Evolutionary conservation across 2,329 filamentous ascomycete genomes (phyloP).

Genomic region (Fusarium domesticum): DNA sequence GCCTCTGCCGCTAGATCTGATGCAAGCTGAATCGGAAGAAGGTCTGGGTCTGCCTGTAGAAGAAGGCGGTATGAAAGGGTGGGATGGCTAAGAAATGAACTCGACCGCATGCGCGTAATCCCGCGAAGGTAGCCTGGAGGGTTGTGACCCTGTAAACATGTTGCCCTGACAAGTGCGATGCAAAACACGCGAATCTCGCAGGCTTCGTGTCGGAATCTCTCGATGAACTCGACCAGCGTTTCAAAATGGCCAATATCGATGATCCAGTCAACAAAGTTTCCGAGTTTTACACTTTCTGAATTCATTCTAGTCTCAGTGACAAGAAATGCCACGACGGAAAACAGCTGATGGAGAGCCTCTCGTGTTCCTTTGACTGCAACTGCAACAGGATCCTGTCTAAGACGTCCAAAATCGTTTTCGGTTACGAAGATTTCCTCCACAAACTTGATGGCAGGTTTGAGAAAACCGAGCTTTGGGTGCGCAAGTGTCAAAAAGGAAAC

Average conservation of each 20-base stretch:
- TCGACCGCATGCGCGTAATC: too few species aligned
- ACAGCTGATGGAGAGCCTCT: background rate
- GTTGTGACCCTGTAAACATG: too few species aligned
- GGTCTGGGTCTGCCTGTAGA: background rate
- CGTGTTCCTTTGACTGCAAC: background rate
- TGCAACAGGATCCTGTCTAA: background rate
- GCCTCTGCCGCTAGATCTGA: too few species aligned
- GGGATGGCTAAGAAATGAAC: background rate
- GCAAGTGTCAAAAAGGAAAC: background rate
- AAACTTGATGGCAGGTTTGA: background rate
- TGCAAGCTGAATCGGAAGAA: too few species aligned
- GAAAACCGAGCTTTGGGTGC: background rate
- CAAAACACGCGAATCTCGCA: background rate
- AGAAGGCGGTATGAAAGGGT: background rate
- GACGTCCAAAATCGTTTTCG: background rate
- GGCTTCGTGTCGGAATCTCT: background rate
- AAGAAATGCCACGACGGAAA: background rate
- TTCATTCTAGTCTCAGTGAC: background rate
- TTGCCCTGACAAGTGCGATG: background rate
- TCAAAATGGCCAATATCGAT: background rate
- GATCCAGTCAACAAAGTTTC: background rate
- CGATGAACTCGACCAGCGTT: background rate
- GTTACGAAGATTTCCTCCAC: background rate
- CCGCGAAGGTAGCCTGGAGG: too few species aligned
- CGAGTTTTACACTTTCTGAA: background rate